Evolutionary conservation across 306 rosid genomes (phyloP).

Genomic region (Vicia faba): DNA sequence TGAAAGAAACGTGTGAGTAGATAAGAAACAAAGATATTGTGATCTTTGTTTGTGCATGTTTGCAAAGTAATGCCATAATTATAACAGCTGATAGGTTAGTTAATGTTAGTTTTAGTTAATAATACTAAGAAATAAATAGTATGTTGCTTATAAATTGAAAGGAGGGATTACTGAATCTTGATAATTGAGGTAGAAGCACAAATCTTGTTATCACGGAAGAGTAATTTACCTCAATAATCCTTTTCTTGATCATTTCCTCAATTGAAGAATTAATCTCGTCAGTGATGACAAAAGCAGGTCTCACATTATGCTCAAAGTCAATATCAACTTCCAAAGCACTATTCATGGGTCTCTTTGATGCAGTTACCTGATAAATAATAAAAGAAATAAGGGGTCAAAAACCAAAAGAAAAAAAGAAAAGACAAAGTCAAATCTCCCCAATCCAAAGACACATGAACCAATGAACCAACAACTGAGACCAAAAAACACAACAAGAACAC

Average conservation of each 20-base stretch:
- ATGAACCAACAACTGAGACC: no score
- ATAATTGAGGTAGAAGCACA: conserved; percentile 22
- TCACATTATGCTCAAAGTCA: conserved; percentile 86
- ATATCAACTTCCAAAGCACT: conserved; percentile 90
- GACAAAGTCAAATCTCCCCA: no score
- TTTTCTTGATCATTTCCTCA: conserved; percentile 79
- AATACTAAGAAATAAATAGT: no score
- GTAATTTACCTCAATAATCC: conserved; percentile 72
- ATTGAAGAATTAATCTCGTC: conserved; percentile 81
- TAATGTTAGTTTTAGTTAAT: no score
- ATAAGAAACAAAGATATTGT: conserved; percentile 30
- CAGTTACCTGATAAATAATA: conserved; percentile 63
- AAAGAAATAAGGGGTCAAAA: no score
- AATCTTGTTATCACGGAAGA: conserved; percentile 26
- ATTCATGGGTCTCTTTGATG: conserved; percentile 76
- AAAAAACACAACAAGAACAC: no score
- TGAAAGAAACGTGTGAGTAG: conserved; percentile 36
- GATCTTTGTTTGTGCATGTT: neutral
- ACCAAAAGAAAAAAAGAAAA: no score
- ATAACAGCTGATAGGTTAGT: no score
- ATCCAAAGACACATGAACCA: no score
- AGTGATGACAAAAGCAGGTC: conserved; percentile 86
- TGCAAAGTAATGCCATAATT: conserved; percentile 11
- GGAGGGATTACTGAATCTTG: no score
- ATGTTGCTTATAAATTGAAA: no score